Conservation (phyloP, 1,139 yeast species). For the Magnusiomyces fungicola region DNA sequence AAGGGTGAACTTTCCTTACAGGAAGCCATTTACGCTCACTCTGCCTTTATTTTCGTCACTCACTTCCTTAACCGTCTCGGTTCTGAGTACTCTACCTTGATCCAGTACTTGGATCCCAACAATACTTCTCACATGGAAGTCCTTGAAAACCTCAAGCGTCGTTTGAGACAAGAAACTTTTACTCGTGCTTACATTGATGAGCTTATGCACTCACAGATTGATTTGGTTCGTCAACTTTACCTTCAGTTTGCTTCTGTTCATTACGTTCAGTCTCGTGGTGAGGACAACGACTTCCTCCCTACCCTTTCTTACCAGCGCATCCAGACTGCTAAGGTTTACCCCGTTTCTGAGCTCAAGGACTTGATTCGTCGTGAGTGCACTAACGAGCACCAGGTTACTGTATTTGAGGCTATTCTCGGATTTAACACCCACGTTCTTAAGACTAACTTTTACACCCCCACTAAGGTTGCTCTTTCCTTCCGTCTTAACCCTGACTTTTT, state of each 20-base stretch:
- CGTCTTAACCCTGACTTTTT: conserved; percentile 81
- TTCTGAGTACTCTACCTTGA: conserved; percentile 71
- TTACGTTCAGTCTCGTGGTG: conserved; percentile 58
- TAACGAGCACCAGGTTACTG: conserved; percentile 72
- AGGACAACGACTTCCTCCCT: conserved; percentile 48
- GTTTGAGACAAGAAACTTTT: conserved; percentile 89
- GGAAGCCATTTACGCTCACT: conserved; percentile 90
- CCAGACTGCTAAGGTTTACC: conserved; percentile 65
- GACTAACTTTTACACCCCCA: conserved; percentile 89
- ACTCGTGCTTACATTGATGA: conserved; percentile 80
- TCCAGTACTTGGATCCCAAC: conserved; percentile 54
- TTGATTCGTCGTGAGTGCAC: conserved; percentile 64
- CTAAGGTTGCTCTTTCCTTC: conserved; percentile 92
- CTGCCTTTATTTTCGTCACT: conserved; percentile 85
- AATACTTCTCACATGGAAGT: conserved; percentile 62
- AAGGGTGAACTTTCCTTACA: conserved; percentile 79
- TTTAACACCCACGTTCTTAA: conserved; percentile 85
- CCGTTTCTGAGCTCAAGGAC: conserved; percentile 66
- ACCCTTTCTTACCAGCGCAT: conserved; percentile 87
- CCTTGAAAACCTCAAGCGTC: conserved; percentile 71
- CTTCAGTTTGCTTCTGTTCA: conserved; percentile 90
- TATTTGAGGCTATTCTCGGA: conserved; percentile 70
- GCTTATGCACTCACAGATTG: conserved; percentile 62
- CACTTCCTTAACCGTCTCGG: conserved; percentile 94
- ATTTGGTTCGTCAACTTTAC: conserved; percentile 73